phyloP scores from a whole-genome alignment of 176 grass and related monocot species.

The Cenchrus purpureus region DNA sequence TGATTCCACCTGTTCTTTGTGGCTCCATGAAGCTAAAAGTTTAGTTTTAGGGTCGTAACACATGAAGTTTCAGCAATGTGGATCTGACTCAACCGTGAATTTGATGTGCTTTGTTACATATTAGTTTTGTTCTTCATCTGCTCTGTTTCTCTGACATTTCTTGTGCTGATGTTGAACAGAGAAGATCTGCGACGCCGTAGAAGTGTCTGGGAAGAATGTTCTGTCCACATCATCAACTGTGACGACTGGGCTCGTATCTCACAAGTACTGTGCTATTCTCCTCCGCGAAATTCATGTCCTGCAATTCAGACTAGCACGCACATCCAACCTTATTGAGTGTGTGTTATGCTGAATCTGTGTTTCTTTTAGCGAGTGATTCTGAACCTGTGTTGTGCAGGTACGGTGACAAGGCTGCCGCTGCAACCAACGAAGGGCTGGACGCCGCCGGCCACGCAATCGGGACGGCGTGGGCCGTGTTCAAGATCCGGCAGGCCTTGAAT shows the following conservation, averaged over 20 bases:
- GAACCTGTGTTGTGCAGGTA: conserved; percentile 51
- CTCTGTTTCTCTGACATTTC: background rate
- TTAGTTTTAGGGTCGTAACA: background rate
- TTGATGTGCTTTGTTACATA: background rate
- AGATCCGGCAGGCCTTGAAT: conserved; percentile 78
- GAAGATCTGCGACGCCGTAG: conserved; percentile 81
- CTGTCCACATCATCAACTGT: conserved; percentile 81
- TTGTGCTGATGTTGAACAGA: conserved; percentile 44
- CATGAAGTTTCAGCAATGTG: background rate
- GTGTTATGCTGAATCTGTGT: background rate
- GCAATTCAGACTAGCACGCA: background rate
- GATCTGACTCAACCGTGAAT: background rate
- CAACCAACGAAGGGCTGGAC: conserved; percentile 68
- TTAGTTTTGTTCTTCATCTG: background rate
- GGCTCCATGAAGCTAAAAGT: background rate
- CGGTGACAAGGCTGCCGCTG: conserved; percentile 71
- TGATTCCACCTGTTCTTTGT: background rate
- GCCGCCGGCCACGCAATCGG: conserved; percentile 73
- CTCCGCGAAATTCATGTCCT: background rate
- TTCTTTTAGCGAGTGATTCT: no score
- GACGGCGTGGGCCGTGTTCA: conserved; percentile 74
- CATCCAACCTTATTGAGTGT: background rate
- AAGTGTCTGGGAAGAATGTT: conserved; percentile 86
- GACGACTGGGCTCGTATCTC: conserved; percentile 77
- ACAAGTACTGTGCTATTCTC: conserved; percentile 53